Conservation (phyloP, 257 asterid species). For the Primulina tabacum region DNA sequence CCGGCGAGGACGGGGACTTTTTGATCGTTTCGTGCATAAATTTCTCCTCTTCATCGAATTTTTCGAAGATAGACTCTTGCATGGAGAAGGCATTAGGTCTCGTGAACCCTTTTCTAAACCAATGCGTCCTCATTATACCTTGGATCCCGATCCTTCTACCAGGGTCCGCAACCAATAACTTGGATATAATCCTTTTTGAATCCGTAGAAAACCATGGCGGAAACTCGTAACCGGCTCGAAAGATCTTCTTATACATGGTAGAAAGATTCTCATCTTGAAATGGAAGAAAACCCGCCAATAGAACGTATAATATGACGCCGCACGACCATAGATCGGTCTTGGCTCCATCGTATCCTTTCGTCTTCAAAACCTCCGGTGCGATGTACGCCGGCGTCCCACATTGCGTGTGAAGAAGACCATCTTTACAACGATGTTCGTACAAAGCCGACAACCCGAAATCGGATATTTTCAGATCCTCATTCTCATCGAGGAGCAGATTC, state of each 20-base stretch:
- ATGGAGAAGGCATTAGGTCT: conserved; percentile 30
- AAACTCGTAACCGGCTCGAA: conserved; percentile 25
- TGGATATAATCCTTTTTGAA: conserved; percentile 34
- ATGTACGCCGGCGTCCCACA: conserved; percentile 49
- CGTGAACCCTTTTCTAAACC: conserved; percentile 36
- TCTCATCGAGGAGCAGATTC: conserved; percentile 30
- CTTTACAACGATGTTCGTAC: conserved; percentile 26
- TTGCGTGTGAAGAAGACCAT: conserved; percentile 42
- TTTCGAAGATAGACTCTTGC: conserved; percentile 31
- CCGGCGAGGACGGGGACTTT: conserved; percentile 40
- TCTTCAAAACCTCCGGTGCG: conserved; percentile 38
- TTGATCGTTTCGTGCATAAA: conserved; percentile 19
- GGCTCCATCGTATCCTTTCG: conserved; percentile 39
- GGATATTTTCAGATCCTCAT: conserved; percentile 34
- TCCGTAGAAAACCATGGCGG: conserved; percentile 40
- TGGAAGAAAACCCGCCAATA: conserved; percentile 43
- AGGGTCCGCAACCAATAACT: conserved; percentile 34
- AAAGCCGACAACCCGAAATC: conserved; percentile 45
- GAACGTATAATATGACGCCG: conserved; percentile 43
- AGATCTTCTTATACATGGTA: conserved; percentile 29
- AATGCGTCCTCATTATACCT: conserved; percentile 32
- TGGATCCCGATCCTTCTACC: conserved; percentile 32
- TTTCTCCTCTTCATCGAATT: conserved; percentile 30
- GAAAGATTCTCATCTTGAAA: conserved; percentile 33
- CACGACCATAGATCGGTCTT: conserved; percentile 45